Conservation (phyloP, 108 stramenopile genomes). For the Pseudonitzschia delicatissima region DNA sequence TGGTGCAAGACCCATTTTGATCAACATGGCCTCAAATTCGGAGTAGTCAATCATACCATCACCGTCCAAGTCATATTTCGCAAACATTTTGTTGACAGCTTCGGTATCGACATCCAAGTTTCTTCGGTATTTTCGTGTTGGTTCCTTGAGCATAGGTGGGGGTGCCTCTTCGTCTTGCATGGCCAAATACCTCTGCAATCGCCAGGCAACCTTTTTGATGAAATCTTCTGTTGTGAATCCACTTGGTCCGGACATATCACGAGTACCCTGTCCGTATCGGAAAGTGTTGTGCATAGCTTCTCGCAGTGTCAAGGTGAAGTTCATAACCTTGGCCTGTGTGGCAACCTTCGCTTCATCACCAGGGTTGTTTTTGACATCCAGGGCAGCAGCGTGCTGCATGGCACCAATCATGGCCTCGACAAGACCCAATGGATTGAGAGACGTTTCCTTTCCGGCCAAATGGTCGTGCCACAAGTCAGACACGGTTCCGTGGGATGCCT, state of each 20-base stretch:
- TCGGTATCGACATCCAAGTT: conserved; percentile 82
- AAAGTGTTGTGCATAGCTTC: conserved; percentile 94
- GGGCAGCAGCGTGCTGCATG: conserved; percentile 87
- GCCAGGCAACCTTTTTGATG: conserved; percentile 91
- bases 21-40: conserved; percentile 89
- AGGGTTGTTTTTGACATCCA: conserved; percentile 68
- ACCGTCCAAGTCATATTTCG: conserved; percentile 86
- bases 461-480: conserved; percentile 94
- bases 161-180: conserved; percentile 69
- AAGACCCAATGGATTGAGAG: conserved; percentile 93
- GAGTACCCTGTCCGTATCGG: conserved; percentile 94
- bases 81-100: conserved; percentile 81
- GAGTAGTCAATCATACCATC: conserved; percentile 86
- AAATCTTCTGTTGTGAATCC: conserved; percentile 96
- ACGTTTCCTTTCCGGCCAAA: conserved; percentile 94
- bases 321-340: conserved; percentile 57
- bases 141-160: conserved; percentile 73
- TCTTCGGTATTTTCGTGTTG: conserved; percentile 66
- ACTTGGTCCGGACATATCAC: conserved; percentile 92
- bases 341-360: conserved; percentile 44
- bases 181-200: conserved; percentile 81
- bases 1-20: conserved; percentile 93
- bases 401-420: conserved; percentile 96
- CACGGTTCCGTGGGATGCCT: conserved; percentile 97
- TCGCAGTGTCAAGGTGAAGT: conserved; percentile 79